Conservation (phyloP, 2,329 filamentous ascomycete genomes). For the Fusarium sp. region DNA sequence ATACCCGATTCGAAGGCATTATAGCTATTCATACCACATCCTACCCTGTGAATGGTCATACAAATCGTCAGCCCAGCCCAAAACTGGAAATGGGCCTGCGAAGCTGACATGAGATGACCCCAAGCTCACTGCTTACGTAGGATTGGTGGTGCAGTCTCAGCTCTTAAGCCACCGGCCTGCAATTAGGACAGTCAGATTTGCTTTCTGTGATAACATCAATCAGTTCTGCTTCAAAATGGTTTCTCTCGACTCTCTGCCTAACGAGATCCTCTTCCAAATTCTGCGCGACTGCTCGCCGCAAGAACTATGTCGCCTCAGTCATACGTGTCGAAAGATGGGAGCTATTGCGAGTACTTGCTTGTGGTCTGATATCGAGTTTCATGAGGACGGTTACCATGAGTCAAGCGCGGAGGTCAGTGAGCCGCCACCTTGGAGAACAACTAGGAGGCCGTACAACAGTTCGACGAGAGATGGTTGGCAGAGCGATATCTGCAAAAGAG, state of each 20-base stretch:
- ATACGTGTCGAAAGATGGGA: conserved; percentile 9
- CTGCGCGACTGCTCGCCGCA: background rate
- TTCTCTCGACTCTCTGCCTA: background rate
- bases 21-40: background rate
- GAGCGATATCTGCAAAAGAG: conserved; percentile 1
- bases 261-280: conserved; percentile 10
- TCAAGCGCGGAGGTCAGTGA: conserved; percentile 18
- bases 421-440: conserved; percentile 1
- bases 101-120: background rate
- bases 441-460: background rate
- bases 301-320: conserved; percentile 6
- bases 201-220: background rate
- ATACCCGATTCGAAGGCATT: background rate
- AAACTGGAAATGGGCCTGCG: background rate
- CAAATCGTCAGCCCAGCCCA: background rate
- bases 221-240: background rate
- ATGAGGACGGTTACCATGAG: conserved; percentile 25
- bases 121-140: background rate
- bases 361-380: conserved; percentile 33
- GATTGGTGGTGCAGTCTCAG: background rate
- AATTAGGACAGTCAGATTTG: accelerated
- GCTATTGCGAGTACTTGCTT: background rate
- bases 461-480: background rate
- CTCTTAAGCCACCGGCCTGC: background rate
- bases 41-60: background rate